phyloP scores from a whole-genome alignment of 2,329 filamentous ascomycete genomes.

The Cryphonectria japonica region DNA sequence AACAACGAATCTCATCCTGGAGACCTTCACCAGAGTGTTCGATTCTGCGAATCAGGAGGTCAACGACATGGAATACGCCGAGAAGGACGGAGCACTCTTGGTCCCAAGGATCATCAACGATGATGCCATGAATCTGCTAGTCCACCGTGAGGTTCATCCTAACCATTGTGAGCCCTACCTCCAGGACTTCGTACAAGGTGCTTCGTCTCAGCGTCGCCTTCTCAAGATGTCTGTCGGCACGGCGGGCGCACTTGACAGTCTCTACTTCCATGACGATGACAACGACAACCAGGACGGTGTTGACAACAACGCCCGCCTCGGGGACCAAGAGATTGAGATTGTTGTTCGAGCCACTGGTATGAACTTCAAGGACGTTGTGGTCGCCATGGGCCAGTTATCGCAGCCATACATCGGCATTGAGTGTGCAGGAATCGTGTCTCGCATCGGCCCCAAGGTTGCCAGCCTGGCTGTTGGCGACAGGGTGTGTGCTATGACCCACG shows the following conservation, averaged over 20 bases:
- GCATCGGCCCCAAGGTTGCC: constrained; percentile 21
- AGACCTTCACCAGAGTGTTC: constrained; percentile 31
- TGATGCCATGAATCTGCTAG: constrained; percentile 32
- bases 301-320: constrained; percentile 23
- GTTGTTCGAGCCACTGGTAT: constrained; percentile 31
- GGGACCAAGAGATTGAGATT: constrained; percentile 36
- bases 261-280: constrained; percentile 26
- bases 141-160: constrained; percentile 32
- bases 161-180: constrained; percentile 31
- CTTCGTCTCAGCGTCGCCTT: constrained; percentile 22
- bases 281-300: neutral
- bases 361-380: constrained; percentile 40
- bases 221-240: constrained; percentile 30
- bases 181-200: constrained; percentile 28
- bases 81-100: constrained; percentile 33
- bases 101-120: constrained; percentile 35
- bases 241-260: constrained; percentile 23
- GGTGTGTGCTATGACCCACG: constrained; percentile 23
- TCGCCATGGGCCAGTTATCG: constrained; percentile 36
- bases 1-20: constrained; percentile 30
- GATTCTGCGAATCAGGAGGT: constrained; percentile 18
- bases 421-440: constrained; percentile 34
- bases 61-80: constrained; percentile 37
- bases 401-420: constrained; percentile 35
- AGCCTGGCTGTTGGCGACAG: constrained; percentile 29